phyloP scores from a whole-genome alignment of 2,329 filamentous ascomycete species.

The Alternaria arbusti region DNA sequence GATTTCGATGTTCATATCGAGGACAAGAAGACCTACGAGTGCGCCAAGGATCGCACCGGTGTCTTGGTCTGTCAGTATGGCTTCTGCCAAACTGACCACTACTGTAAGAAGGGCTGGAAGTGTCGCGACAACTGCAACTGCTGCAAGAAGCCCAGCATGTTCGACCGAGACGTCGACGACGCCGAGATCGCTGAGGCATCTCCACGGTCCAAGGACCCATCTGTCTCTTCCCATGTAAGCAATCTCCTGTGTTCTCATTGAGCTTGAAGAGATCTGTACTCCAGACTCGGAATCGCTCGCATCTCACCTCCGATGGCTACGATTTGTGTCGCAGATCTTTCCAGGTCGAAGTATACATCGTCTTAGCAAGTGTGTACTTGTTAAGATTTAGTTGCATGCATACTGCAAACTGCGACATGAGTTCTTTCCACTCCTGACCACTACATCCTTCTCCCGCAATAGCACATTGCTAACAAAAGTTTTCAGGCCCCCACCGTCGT shows the following conservation, averaged over 20 bases:
- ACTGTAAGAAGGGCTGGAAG: conserved; percentile 10
- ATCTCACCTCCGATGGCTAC: background rate
- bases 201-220: background rate
- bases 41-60: conserved; percentile 9
- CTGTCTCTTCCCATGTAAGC: background rate
- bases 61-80: conserved; percentile 17
- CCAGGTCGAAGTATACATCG: background rate
- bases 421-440: background rate
- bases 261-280: background rate
- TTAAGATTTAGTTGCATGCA: background rate
- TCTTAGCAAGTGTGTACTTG: background rate
- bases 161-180: background rate
- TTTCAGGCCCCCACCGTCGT: background rate
- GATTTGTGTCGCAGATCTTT: background rate
- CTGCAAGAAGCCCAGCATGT: conserved; percentile 5
- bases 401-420: background rate
- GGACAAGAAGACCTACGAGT: conserved; percentile 7
- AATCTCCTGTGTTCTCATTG: background rate
- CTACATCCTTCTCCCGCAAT: background rate
- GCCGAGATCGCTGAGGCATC: background rate
- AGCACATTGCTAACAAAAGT: background rate
- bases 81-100: conserved; percentile 18
- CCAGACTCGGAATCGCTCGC: background rate
- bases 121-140: conserved; percentile 19
- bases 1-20: background rate